Evolutionary conservation across 768 basidiomycete genomes (phyloP), one percentile per base, ranked within the genome.

Genomic region (Naganishia randhawae): DNA sequence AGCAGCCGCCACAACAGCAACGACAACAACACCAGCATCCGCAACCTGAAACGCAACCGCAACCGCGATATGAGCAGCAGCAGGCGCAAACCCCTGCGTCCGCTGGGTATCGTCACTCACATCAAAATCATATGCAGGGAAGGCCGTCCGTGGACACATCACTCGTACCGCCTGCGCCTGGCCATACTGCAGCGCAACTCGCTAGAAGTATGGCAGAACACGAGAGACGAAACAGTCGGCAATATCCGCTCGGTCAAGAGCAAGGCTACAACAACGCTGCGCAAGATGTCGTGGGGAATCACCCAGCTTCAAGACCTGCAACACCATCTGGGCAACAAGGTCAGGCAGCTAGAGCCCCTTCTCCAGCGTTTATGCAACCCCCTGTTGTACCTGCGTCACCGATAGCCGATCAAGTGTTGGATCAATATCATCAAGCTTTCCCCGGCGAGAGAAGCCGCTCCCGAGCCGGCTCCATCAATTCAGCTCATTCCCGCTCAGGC

Each of bases 401-500:
- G 0, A 86, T 91, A 19, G 57, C 57, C 10, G 87, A 89, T 66
- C 85, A 86, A n/a, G 87, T 92, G 9, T 79, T 92, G 17, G 82
- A 83, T 0, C 84, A 86, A 71, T 97, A 97, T 75, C 85, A 88
- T 31, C 91, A 92, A 74, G 85, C 88, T 0, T 85, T 97, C 76
- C 94, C 93, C 8, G 93, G 92, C 3, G 94, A 96, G 77, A 67
- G 76, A 25, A 57, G 63, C 19, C 65, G 74, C 27, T 74, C 75
- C 16, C 69, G 76, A 62, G 74, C 77, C 0, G 71, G 73, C 16
- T 77, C 77, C 16, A 72, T 75, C 67, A 25, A 50, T 29, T 72
- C 71, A 16, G n/a, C 67, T 50, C 62, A 61, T 63, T 76, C 74
- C n/a, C 45, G 77, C 72, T 72, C 61, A 39, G 61, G 37, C 41